These are phyloP conservation scores for Aleurites moluccanus DNA, from an alignment of 441 rosid genomes.

Conservation along the genomic window DNA sequence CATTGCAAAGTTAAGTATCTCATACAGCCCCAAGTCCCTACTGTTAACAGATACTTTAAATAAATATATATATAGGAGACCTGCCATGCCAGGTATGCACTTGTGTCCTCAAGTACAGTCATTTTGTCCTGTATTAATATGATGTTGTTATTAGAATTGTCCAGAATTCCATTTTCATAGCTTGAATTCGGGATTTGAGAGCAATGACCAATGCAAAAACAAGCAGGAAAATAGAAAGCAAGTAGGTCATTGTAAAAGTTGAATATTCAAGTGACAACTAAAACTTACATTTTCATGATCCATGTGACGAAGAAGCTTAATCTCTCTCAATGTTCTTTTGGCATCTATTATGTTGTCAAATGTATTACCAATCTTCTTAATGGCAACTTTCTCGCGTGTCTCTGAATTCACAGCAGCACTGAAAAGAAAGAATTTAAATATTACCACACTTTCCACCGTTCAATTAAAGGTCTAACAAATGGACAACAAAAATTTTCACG, in stretches of 20 bases:
- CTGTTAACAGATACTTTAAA: background rate
- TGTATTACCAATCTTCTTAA: slow-evolving; percentile 96
- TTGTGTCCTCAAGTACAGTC: background rate
- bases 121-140: background rate
- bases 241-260: background rate
- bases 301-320: slow-evolving; percentile 95
- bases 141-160: background rate
- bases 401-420: slow-evolving; percentile 93
- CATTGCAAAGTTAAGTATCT: background rate
- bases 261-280: background rate
- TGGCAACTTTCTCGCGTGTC: slow-evolving; percentile 93
- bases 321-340: slow-evolving; percentile 85
- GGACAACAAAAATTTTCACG: background rate
- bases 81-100: background rate
- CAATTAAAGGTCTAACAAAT: background rate
- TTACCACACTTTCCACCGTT: background rate
- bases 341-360: slow-evolving; percentile 93
- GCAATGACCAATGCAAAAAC: slow-evolving; percentile 1
- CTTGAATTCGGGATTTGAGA: slow-evolving; percentile 4
- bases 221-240: slow-evolving; percentile 1
- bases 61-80: background rate
- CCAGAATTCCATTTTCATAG: background rate
- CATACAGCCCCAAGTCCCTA: background rate
- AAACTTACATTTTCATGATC: slow-evolving; percentile 80
- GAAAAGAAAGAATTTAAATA: slow-evolving; percentile 22